Conservation (phyloP, 768 basidiomycete genomes). For the Lepiota venenata region DNA sequence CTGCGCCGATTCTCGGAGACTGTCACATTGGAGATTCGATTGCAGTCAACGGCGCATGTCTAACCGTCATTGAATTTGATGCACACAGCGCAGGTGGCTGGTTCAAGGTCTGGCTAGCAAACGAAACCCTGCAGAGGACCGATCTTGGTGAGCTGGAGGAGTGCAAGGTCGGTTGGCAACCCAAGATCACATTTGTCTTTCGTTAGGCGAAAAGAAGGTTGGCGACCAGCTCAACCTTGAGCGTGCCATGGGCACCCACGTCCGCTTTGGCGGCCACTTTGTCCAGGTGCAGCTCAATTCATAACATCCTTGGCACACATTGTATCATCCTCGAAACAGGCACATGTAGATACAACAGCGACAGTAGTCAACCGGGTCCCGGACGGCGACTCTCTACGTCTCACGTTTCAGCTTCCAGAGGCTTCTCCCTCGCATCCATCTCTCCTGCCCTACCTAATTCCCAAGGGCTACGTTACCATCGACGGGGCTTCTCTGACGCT, state of each 20-base stretch:
- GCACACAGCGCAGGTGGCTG: conserved; percentile 58
- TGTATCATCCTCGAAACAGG: conserved; percentile 40
- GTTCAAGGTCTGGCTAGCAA: conserved; percentile 95
- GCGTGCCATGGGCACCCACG: conserved; percentile 90
- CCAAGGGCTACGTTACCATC: conserved; percentile 92
- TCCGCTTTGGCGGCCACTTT: conserved; percentile 94
- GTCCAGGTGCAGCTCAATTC: conserved; percentile 70
- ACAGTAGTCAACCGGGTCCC: conserved; percentile 56
- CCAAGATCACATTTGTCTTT: background rate
- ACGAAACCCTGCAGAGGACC: conserved; percentile 89
- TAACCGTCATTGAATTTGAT: conserved; percentile 89
- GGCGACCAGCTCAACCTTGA: conserved; percentile 90
- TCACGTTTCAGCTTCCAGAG: conserved; percentile 74
- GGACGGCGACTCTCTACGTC: conserved; percentile 88
- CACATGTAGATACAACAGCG: conserved; percentile 91
- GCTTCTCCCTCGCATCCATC: conserved; percentile 56
- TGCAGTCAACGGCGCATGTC: conserved; percentile 81
- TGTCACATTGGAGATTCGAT: conserved; percentile 95
- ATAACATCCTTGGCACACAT: background rate
- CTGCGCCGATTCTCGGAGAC: conserved; percentile 75
- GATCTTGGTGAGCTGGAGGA: conserved; percentile 66
- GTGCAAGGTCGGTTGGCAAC: background rate
- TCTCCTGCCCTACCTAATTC: conserved; percentile 79
- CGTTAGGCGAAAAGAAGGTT: conserved; percentile 67
- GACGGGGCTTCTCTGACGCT: conserved; percentile 94